phyloP scores from a whole-genome alignment of 306 rosid species.

The Senna tora region DNA sequence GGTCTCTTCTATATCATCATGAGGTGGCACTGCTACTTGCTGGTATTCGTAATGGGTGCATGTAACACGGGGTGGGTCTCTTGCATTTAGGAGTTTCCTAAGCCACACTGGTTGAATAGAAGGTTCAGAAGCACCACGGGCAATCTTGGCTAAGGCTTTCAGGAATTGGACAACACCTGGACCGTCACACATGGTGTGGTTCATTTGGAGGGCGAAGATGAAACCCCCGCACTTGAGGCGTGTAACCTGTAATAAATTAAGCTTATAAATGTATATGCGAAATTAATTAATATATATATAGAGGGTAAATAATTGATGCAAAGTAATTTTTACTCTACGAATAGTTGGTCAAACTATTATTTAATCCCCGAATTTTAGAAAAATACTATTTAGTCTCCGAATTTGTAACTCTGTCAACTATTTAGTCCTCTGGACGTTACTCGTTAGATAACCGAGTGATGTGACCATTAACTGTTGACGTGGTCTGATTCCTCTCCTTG shows the following conservation, averaged over 20 bases:
- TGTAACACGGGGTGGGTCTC: neutral
- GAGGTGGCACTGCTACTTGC: neutral
- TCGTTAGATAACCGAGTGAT: too few species aligned
- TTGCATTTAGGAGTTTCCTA: neutral
- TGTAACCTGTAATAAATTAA: neutral
- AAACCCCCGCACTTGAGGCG: conserved; percentile 9
- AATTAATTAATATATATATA: too few species aligned
- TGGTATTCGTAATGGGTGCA: neutral
- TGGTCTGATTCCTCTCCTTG: too few species aligned
- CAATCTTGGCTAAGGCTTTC: neutral
- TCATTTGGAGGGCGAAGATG: neutral
- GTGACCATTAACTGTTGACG: too few species aligned
- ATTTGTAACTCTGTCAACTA: too few species aligned
- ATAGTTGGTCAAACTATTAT: too few species aligned
- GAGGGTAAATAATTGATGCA: too few species aligned
- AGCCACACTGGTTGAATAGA: neutral
- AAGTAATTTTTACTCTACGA: too few species aligned
- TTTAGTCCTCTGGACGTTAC: too few species aligned
- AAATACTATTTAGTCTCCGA: too few species aligned
- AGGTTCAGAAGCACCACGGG: neutral
- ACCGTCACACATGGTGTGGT: neutral
- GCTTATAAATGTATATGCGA: too few species aligned
- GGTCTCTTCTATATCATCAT: neutral
- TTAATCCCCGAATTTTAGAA: too few species aligned
- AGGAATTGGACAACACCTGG: neutral